Conservation (phyloP, 495 filamentous ascomycete species). For the Thozetella sp. region DNA sequence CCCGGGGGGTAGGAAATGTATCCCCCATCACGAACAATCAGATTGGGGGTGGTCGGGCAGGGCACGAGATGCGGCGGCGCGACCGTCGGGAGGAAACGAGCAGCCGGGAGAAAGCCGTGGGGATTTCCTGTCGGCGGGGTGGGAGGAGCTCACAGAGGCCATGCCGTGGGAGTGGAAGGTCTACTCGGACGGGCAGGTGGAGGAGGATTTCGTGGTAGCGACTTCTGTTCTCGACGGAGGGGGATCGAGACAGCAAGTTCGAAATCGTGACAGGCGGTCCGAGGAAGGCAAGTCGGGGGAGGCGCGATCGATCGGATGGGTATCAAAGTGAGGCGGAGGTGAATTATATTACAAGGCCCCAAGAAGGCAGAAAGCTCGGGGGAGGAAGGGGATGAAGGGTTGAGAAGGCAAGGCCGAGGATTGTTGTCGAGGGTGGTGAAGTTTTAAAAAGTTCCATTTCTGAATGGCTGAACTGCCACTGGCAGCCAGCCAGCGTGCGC, state of each 20-base stretch:
- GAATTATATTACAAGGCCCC: conserved; percentile 1
- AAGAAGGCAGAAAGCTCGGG: not conserved
- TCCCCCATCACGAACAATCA: not conserved
- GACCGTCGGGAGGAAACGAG: not conserved
- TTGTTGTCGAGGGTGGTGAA: not conserved
- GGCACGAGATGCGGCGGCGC: not conserved
- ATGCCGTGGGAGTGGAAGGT: conserved; percentile 17
- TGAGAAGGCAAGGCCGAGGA: not conserved
- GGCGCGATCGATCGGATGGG: conserved; percentile 6
- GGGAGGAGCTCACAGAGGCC: conserved; percentile 29
- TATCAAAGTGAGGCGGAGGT: not conserved
- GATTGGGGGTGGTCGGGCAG: not conserved
- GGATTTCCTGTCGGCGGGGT: not conserved
- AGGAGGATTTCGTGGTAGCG: conserved; percentile 1
- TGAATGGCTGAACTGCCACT: conserved; percentile 2
- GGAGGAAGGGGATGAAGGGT: not conserved
- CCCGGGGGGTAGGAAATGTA: not conserved
- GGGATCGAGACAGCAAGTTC: not conserved
- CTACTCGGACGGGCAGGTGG: conserved; percentile 1
- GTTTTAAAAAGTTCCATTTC: conserved; percentile 3
- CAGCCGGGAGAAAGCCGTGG: not conserved
- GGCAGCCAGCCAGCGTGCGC: not conserved
- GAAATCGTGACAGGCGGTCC: conserved; percentile 11
- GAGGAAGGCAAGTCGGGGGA: conserved; percentile 16
- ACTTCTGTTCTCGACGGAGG: conserved; percentile 3